Base-by-base conservation (phyloP, 176 grass and related monocot species). In the Eleusine coracana region DNA sequence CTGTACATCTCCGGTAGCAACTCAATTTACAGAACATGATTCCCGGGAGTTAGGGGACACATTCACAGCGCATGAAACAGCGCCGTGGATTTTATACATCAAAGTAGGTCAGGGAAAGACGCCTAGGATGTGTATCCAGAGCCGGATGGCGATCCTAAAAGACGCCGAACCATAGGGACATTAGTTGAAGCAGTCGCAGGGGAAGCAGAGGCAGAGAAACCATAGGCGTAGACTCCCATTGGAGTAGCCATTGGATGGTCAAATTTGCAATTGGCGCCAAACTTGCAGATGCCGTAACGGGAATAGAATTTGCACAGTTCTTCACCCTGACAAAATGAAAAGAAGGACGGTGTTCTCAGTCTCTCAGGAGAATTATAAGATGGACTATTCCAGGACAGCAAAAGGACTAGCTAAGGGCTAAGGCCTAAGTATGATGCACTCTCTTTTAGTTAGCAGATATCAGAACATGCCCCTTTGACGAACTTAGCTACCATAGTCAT, bases 261-360 rank as follows among this genome's bases (percentile, higher is more conserved):
- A 75, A 96, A 99, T 90, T 96, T 99, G 86, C 97, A 99, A 74
- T 99, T 96, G 62, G 84, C 80, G 2, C 97, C 97, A 3, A 99
- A 99, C 70, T 99, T 99, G 87, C 97, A 99, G 63, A 99, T 99
- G 81, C 97, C 97, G 23, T 99, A 99, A 58, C 91, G 89, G n/a
- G 93, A 96, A 71, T 96, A 96, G 75, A 99, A 99, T 83, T 94
- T 94, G 89, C 97, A 99, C 14, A 94, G 46, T 23, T 83, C 84
- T 89, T 99, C 97, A 45, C 97, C 97, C 97, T 99, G 89, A 59
- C 76, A 86, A 73, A 77, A 6, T 28, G 40, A 17, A 74, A 23
- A 14, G 69, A 5, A 71, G 4, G 11, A 13, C 7, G 2, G 18
- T 48, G 71, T 18, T 18, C 34, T 84, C 17, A 76, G 73, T 17